Evolutionary conservation across 2,329 filamentous ascomycete species (phyloP), one percentile per base, ranked within the genome.

Genomic region (Penicillium sp.): DNA sequence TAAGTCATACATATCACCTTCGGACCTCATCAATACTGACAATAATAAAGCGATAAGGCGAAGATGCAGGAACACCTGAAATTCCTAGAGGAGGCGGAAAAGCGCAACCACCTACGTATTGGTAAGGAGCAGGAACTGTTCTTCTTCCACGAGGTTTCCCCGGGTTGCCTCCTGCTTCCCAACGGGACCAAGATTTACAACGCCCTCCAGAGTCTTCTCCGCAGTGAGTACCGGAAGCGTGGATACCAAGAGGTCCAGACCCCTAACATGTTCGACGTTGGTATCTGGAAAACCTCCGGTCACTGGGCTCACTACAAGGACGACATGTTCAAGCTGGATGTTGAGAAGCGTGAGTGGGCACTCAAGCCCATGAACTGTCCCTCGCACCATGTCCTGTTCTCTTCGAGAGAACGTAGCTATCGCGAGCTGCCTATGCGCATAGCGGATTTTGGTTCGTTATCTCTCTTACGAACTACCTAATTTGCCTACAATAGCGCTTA

Each of bases 311-410:
- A 90, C 66, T 93, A 96, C 76, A 82, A 89, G 64, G 91, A 97
- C 54, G 90, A 96, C 72, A 97, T 97, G 91, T 89, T 89, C 69
- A 84, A 83, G n/a, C 83, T 95, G 58, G 75, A 82, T 37, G 76
- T 75, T 22, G 90, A 96, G 68, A 95, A 95, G 76, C 85, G 86
- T 54, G 77, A 83, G 56, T 89, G 85, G 75, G 89, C 84, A 13
- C 74, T 97, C 42, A 97, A 97, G 74, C 91, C 91, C 23, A 97
- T 97, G 93, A 97, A 97, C 74, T 98, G 93, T 72, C 93, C 93
- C 3, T 89, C 89, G 23, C 91, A 97, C 71, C 94, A 87, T 70
- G 74, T 93, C 56, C 85, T 96, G 62, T 95, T 95, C 69, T n/a
- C n/a, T n/a, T n/a, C n/a, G n/a, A n/a, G n/a, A n/a, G n/a, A n/a